phyloP scores from a whole-genome alignment of 306 rosid genomes.

The Pyrus bretschneideri region DNA sequence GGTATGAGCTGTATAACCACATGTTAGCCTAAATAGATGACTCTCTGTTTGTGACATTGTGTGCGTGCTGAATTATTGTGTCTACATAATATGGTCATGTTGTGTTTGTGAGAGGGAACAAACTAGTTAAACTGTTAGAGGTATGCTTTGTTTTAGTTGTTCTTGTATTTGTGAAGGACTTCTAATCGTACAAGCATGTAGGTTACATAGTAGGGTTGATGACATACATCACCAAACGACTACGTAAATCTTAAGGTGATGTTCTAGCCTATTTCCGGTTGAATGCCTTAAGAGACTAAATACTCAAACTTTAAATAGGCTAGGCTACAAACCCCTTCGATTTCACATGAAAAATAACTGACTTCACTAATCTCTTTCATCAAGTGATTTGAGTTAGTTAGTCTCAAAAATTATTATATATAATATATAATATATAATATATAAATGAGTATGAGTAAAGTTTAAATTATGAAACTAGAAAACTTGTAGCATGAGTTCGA shows the following conservation, averaged over 20 bases:
- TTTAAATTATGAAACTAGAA: neutral
- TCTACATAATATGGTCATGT: neutral
- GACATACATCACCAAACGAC: neutral
- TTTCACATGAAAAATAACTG: too few species aligned
- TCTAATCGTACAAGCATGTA: neutral
- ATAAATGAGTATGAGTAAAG: neutral
- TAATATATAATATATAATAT: too few species aligned
- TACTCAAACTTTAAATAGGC: too few species aligned
- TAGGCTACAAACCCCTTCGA: too few species aligned
- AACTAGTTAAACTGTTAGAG: neutral
- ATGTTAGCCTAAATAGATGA: slow-evolving; percentile 3
- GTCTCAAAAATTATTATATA: too few species aligned
- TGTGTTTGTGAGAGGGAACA: slow-evolving; percentile 25
- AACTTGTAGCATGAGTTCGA: neutral
- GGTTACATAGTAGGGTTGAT: neutral
- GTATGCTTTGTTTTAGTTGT: neutral
- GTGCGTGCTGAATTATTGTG: slow-evolving; percentile 20
- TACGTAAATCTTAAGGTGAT: neutral
- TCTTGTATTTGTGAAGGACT: neutral
- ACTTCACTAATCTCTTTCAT: too few species aligned
- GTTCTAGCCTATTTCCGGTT: neutral
- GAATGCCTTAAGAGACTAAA: too few species aligned
- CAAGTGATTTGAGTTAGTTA: too few species aligned
- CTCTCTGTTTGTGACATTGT: neutral
- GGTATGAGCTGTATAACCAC: slow-evolving; percentile 43